Evolutionary conservation across 202 grass and related monocot genomes (phyloP), one percentile per base, ranked within the genome.

Genomic region (Saccharum hybrid): DNA sequence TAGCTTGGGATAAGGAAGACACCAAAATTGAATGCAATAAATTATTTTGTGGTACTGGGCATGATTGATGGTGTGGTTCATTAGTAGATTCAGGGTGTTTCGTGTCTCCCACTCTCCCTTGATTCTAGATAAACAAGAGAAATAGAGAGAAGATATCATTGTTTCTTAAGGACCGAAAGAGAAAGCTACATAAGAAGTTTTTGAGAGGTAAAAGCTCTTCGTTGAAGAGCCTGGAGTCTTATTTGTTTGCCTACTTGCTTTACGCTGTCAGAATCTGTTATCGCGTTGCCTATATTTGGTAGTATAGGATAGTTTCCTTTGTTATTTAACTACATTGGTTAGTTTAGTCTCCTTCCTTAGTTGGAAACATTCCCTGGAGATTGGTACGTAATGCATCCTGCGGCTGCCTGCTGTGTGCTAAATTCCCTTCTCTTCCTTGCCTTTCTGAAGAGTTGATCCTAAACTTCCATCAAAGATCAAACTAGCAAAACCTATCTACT

Each of bases 1-100:
- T 70, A 85, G 6, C 21, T 75, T 85, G 51, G 34, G 36, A 71
- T 26, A 57, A 9, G 23, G 63, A n/a, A 59, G 42, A 56, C 26
- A 6, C 8, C 22, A 14, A 65, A 79, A 65, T 54, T 54, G 16
- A 54, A 26, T 68, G 21, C n/a, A 75, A 63, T 71, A 49, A 51
- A 36, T 74, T 36, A 73, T 48, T 49, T 49, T 1, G 7, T 33
- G 42, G 69, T 72, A 75, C 63, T 62, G 36, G 78, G 48, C 26
- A 48, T 60, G 54, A 26, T 37, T 59, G 48, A 9, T 48, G 41
- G 30, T 72, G 23, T 71, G 79, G 33, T 87, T 87, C 28, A 82
- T 49, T 70, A 22, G 57, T 56, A 34, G 64, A 76, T 63, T 71
- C 49, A 34, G 40, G 71, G 69, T 75, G 52, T 61, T 81, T 42